Percentiles rank a stretch among this genome's conserved stretches.
Conservation (phyloP, 2,329 filamentous ascomycete species). For the Pseudofabraea citricarpa region DNA sequence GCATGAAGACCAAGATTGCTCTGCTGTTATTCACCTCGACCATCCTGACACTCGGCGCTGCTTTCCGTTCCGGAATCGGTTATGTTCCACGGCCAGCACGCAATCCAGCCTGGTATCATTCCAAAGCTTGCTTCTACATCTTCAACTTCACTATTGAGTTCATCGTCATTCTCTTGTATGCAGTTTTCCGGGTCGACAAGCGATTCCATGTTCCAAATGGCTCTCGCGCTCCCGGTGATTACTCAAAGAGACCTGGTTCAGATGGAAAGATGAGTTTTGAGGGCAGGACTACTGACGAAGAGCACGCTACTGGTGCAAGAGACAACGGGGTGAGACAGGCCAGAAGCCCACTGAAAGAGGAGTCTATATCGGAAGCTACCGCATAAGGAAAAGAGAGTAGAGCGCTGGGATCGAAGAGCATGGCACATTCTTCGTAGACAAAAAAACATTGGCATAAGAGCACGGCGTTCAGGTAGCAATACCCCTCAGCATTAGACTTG, state of each 20-base stretch:
- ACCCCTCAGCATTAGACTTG: no score
- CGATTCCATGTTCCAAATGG: conserved; percentile 74
- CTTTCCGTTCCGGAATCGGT: conserved; percentile 57
- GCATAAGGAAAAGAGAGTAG: no score
- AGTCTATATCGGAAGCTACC: no score
- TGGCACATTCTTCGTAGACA: no score
- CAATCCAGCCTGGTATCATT: conserved; percentile 65
- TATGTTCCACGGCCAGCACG: conserved; percentile 35
- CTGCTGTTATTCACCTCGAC: conserved; percentile 55
- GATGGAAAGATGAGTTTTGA: conserved; percentile 5
- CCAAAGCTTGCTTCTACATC: conserved; percentile 70
- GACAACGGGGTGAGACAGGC: no score
- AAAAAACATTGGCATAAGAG: no score
- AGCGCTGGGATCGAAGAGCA: no score
- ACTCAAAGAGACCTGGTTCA: conserved; percentile 11
- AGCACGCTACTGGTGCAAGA: no score
- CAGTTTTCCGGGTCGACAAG: conserved; percentile 64
- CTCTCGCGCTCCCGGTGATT: conserved; percentile 50
- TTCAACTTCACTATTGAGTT: conserved; percentile 77
- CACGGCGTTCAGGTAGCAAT: no score
- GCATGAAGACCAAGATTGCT: conserved; percentile 60
- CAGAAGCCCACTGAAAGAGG: no score
- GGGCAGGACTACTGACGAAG: conserved; percentile 11
- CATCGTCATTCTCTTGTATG: conserved; percentile 62
- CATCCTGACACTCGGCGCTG: conserved; percentile 63